A percentile compares a stretch with the other conserved stretches of the same genome.
Evolutionary conservation across 2,329 filamentous ascomycete species (phyloP).

Genomic region (Fusarium secorum): DNA sequence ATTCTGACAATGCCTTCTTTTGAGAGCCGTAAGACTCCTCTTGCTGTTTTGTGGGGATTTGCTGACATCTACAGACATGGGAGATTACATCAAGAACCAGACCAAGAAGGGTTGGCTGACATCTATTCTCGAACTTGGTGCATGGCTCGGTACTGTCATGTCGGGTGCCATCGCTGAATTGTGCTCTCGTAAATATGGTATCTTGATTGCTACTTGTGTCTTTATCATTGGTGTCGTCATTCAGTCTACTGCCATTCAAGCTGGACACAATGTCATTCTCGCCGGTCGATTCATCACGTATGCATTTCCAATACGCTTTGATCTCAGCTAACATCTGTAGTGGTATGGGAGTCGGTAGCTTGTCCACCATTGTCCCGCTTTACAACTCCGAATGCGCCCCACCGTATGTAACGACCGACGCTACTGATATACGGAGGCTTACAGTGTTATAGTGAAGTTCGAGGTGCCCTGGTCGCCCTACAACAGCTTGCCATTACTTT

Average conservation of each 20-base stretch:
- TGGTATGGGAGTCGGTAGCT: constrained; percentile 72
- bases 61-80: constrained; percentile 57
- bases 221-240: constrained; percentile 76
- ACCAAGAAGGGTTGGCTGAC: constrained; percentile 68
- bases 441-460: constrained; percentile 42
- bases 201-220: constrained; percentile 69
- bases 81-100: constrained; percentile 59
- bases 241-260: constrained; percentile 67
- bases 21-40: constrained; percentile 53
- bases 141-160: constrained; percentile 76
- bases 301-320: neutral
- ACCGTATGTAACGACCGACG: constrained; percentile 40
- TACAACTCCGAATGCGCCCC: constrained; percentile 58
- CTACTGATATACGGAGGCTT: neutral
- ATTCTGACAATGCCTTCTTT: constrained; percentile 67
- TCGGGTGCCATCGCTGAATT: constrained; percentile 76
- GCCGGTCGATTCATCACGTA: constrained; percentile 75
- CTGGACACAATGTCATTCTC: constrained; percentile 67
- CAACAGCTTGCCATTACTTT: constrained; percentile 66
- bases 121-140: constrained; percentile 77
- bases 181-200: constrained; percentile 72
- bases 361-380: constrained; percentile 72
- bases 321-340: constrained; percentile 28
- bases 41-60: neutral
- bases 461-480: constrained; percentile 54